Evolutionary conservation across 306 rosid genomes (phyloP).

Genomic region (Lupinus albus): DNA sequence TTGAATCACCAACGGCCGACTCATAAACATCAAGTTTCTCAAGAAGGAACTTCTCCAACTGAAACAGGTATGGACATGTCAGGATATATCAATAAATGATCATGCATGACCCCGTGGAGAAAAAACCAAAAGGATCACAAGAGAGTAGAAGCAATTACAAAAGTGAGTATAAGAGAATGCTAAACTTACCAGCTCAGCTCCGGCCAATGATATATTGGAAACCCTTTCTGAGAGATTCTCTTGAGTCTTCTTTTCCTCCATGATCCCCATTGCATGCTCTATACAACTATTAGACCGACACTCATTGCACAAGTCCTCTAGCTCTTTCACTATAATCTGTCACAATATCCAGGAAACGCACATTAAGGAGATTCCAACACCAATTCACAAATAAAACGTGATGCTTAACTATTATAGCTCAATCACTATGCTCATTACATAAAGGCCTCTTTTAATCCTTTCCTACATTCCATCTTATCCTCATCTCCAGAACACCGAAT

Average conservation of each 20-base stretch:
- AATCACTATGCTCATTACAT: too few relatives aligned
- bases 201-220: conserved; percentile 52
- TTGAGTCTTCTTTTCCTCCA: conserved; percentile 53
- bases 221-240: conserved; percentile 51
- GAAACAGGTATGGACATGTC: conserved; percentile 27
- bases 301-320: conserved; percentile 53
- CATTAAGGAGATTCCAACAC: conserved; percentile 3
- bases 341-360: conserved; percentile 26
- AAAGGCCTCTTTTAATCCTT: conserved; percentile 15
- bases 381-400: conserved; percentile 28
- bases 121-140: not conserved
- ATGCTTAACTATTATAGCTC: not conserved
- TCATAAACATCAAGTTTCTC: conserved; percentile 58
- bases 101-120: not conserved
- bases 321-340: conserved; percentile 52
- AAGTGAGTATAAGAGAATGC: not conserved
- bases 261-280: conserved; percentile 58
- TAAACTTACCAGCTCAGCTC: conserved; percentile 51
- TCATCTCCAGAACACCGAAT: conserved; percentile 16
- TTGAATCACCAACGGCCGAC: conserved; percentile 59
- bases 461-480: conserved; percentile 9
- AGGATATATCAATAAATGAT: conserved; percentile 26
- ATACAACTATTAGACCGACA: conserved; percentile 57
- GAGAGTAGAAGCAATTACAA: conserved; percentile 22
- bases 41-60: conserved; percentile 54